A percentile compares a stretch with the other conserved stretches of the same genome.
These are phyloP conservation scores for Botrytis galanthina DNA, from an alignment of 2,329 filamentous ascomycete genomes.

Conservation along the genomic window DNA sequence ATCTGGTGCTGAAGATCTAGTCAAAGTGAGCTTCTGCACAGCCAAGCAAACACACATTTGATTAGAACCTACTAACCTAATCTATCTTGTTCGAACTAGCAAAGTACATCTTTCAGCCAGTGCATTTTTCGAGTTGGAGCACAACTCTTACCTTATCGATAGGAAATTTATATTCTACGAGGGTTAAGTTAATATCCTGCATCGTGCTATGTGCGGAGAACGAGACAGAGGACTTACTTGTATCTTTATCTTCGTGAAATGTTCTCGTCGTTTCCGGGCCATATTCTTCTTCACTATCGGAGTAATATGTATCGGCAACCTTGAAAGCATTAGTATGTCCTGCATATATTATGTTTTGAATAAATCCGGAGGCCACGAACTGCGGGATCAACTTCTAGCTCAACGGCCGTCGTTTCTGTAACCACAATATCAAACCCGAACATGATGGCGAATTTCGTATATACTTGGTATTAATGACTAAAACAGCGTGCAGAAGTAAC, in stretches of 20 bases:
- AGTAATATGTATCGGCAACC: slow-evolving; percentile 7
- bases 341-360: background rate
- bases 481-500: background rate
- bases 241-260: slow-evolving; percentile 47
- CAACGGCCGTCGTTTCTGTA: slow-evolving; percentile 13
- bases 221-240: slow-evolving; percentile 28
- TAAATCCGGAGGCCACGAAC: slow-evolving; percentile 1
- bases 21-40: slow-evolving; percentile 1
- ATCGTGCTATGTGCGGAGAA: background rate
- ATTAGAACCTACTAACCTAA: slow-evolving; percentile 13
- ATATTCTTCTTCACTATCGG: slow-evolving; percentile 42
- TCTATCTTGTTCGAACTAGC: slow-evolving; percentile 21
- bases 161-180: slow-evolving; percentile 32
- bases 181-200: background rate
- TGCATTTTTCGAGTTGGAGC: background rate
- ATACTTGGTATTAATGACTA: background rate
- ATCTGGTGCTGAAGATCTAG: slow-evolving; percentile 30
- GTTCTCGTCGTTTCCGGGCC: slow-evolving; percentile 40
- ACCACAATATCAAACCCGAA: slow-evolving; percentile 12
- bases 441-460: background rate
- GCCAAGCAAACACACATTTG: too few relatives aligned
- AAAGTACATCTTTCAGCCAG: background rate
- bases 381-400: slow-evolving; percentile 14
- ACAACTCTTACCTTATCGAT: slow-evolving; percentile 29
- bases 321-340: background rate